Evolutionary conservation across 495 filamentous ascomycete species (phyloP).

Genomic region (Aspergillus diversus): DNA sequence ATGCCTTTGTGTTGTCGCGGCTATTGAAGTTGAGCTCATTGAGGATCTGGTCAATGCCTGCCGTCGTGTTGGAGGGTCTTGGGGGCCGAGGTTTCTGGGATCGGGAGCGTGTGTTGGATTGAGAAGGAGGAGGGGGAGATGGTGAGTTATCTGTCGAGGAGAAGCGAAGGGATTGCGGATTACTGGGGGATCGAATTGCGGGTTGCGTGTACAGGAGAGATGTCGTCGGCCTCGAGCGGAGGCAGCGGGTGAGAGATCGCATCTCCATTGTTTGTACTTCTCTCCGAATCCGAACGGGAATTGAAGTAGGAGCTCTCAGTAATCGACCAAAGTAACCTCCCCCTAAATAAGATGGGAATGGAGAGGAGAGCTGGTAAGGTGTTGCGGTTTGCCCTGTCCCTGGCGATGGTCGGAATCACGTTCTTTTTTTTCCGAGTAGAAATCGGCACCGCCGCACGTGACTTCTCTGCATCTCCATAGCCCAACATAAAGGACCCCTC

Average conservation of each 20-base stretch:
- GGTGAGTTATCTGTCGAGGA: background rate
- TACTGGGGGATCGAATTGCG: background rate
- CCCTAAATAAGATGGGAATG: too few species aligned
- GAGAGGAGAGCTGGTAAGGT: too few species aligned
- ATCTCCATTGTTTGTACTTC: constrained; percentile 36
- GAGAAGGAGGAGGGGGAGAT: background rate
- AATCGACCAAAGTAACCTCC: too few species aligned
- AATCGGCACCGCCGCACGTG: too few species aligned
- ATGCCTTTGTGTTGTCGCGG: constrained; percentile 7
- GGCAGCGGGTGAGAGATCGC: constrained; percentile 38
- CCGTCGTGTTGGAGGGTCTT: constrained; percentile 15
- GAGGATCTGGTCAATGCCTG: constrained; percentile 42
- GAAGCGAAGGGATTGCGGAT: constrained; percentile 29
- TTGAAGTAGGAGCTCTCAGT: too few species aligned
- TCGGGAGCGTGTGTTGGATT: background rate
- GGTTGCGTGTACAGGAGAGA: constrained; percentile 18
- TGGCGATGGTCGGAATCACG: too few species aligned
- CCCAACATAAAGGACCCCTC: background rate
- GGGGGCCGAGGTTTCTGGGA: constrained; percentile 15
- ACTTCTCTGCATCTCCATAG: too few species aligned
- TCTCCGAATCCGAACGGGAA: background rate
- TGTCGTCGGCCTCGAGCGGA: constrained; percentile 39
- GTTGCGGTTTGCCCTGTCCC: too few species aligned
- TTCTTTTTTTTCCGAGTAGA: too few species aligned
- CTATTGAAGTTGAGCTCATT: constrained; percentile 38